Conservation (phyloP, 257 asterid species). For the Coffea eugenioides region DNA sequence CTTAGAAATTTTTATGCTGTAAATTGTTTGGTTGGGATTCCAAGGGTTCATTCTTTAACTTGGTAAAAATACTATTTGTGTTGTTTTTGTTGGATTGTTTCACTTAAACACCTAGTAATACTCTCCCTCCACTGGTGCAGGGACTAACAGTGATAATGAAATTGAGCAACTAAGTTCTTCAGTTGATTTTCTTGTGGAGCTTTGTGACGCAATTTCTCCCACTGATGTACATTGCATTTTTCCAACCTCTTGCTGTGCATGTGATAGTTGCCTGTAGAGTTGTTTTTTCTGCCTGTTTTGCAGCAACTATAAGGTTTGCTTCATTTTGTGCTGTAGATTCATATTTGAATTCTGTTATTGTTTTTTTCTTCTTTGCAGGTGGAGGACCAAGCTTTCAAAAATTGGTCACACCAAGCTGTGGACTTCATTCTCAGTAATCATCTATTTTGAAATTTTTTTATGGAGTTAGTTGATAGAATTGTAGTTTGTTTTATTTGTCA, state of each 20-base stretch:
- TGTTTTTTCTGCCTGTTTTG: conserved; percentile 11
- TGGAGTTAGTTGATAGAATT: neutral
- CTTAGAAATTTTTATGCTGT: neutral
- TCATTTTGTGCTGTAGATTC: neutral
- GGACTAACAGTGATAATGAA: conserved; percentile 39
- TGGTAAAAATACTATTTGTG: neutral
- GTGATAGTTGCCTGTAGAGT: conserved; percentile 12
- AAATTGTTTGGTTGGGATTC: neutral
- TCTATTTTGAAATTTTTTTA: neutral
- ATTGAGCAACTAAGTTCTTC: conserved; percentile 73
- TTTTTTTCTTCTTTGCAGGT: conserved; percentile 38
- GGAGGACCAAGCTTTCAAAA: conserved; percentile 59
- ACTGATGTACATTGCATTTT: conserved; percentile 43
- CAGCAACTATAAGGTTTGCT: neutral
- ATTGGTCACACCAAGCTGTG: conserved; percentile 87
- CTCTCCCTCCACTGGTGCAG: conserved; percentile 34
- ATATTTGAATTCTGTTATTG: neutral
- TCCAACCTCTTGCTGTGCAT: neutral
- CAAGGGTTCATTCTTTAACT: neutral
- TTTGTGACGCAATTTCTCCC: conserved; percentile 58
- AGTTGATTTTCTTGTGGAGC: conserved; percentile 91
- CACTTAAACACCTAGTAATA: neutral
- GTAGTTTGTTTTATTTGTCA: neutral
- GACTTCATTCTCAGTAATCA: conserved; percentile 79
- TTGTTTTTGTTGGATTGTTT: neutral